Evolutionary conservation across 768 basidiomycete genomes (phyloP).

Genomic region (Lentinula sp.): DNA sequence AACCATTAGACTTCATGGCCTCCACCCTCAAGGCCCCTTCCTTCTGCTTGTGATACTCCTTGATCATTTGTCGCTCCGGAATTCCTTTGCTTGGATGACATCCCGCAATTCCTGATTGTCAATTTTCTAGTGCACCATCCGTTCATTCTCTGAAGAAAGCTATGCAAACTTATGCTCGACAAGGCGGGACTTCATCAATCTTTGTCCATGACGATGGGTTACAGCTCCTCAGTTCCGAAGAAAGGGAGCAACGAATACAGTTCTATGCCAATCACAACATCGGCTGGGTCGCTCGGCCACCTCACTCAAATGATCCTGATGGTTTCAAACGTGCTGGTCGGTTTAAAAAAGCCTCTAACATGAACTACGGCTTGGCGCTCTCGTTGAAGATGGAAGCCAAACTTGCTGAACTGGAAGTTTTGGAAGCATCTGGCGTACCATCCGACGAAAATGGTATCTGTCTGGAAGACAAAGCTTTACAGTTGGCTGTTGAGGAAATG

Average conservation of each 20-base stretch:
- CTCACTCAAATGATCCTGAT: slow-evolving; percentile 51
- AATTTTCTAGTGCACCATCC: slow-evolving; percentile 52
- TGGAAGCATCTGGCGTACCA: slow-evolving; percentile 21
- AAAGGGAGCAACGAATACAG: slow-evolving; percentile 57
- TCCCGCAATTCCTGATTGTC: neutral
- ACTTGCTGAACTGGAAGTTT: slow-evolving; percentile 38
- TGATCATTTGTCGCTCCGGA: neutral
- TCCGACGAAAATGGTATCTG: slow-evolving; percentile 32
- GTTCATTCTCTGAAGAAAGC: slow-evolving; percentile 77
- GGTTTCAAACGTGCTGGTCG: slow-evolving; percentile 80
- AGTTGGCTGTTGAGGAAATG: slow-evolving; percentile 69
- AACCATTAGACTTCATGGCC: slow-evolving; percentile 6
- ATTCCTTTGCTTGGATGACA: too few species aligned
- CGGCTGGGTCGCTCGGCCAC: slow-evolving; percentile 79
- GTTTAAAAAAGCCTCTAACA: slow-evolving; percentile 90
- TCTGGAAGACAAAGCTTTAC: slow-evolving; percentile 69
- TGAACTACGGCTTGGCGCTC: slow-evolving; percentile 74
- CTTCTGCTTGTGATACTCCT: neutral
- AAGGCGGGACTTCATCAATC: slow-evolving; percentile 77
- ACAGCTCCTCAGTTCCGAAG: slow-evolving; percentile 56
- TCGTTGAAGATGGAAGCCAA: slow-evolving; percentile 59
- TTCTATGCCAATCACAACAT: slow-evolving; percentile 78
- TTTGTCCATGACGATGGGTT: slow-evolving; percentile 83
- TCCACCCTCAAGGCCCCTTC: neutral
- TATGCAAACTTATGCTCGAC: slow-evolving; percentile 89